phyloP scores from a whole-genome alignment of 1,284 basidiomycete genomes.

The Leccinum griseonigrum region DNA sequence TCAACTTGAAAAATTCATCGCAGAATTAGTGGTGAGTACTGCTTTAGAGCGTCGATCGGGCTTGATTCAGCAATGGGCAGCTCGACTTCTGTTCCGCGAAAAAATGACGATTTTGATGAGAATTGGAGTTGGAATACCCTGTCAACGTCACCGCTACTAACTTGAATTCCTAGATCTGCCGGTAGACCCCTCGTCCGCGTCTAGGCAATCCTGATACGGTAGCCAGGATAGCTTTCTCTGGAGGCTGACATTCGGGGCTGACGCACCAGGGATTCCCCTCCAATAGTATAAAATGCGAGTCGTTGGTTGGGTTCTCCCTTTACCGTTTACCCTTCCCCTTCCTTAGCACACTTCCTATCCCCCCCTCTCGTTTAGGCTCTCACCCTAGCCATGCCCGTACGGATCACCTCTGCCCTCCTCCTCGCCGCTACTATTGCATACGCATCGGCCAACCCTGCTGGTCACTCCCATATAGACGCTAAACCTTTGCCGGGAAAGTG shows the following conservation, averaged over 20 bases:
- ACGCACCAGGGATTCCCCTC: slow-evolving; percentile 18
- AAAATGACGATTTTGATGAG: background rate
- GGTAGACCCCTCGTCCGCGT: background rate
- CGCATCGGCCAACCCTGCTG: slow-evolving; percentile 30
- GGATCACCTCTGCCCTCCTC: slow-evolving; percentile 36
- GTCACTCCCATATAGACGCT: slow-evolving; percentile 25
- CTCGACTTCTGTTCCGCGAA: background rate
- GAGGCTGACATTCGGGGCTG: slow-evolving; percentile 13
- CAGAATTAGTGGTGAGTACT: slow-evolving; percentile 13
- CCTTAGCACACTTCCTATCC: slow-evolving; percentile 22
- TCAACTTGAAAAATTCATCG: background rate
- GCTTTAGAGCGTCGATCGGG: slow-evolving; percentile 20
- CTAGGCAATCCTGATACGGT: slow-evolving; percentile 3
- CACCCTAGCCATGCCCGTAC: slow-evolving; percentile 24
- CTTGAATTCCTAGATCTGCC: slow-evolving; percentile 14
- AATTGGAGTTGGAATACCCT: slow-evolving; percentile 6
- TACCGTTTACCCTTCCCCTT: slow-evolving; percentile 7
- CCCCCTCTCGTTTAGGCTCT: slow-evolving; percentile 23
- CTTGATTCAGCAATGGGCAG: slow-evolving; percentile 19
- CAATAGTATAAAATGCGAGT: slow-evolving; percentile 28
- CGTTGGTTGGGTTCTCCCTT: background rate
- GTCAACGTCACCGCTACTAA: background rate
- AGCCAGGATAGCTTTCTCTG: slow-evolving; percentile 15
- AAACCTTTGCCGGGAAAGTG: slow-evolving; percentile 45
- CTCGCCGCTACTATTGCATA: slow-evolving; percentile 35